Percentiles rank a stretch among this genome's conserved stretches.
Conservation (phyloP, 2,329 filamentous ascomycete genomes). For the Penicillium psychrosexuale region DNA sequence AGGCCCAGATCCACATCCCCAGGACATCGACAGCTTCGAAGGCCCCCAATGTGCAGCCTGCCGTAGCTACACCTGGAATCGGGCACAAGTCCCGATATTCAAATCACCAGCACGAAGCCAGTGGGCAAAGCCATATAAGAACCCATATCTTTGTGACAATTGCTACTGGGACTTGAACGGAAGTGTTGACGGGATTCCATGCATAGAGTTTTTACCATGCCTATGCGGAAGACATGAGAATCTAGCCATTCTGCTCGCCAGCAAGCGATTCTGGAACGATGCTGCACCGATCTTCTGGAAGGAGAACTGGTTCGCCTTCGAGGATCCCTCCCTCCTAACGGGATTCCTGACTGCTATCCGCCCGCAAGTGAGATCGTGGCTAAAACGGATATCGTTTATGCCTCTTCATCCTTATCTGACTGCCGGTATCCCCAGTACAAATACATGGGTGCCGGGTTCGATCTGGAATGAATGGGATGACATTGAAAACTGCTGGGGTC, state of each 20-base stretch:
- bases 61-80: neutral
- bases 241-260: constrained; percentile 6
- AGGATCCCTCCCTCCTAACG: constrained; percentile 6
- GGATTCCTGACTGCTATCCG: constrained; percentile 10
- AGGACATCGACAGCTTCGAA: neutral
- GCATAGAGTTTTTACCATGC: constrained; percentile 7
- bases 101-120: constrained; percentile 14
- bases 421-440: neutral
- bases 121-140: constrained; percentile 8
- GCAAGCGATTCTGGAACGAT: constrained; percentile 7
- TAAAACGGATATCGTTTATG: constrained; percentile 12
- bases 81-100: neutral
- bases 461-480: constrained; percentile 6
- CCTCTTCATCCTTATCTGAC: neutral
- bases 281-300: constrained; percentile 14
- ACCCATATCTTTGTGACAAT: constrained; percentile 14
- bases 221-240: constrained; percentile 9
- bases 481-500: constrained; percentile 3
- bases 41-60: constrained; percentile 2
- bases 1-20: neutral
- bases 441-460: neutral
- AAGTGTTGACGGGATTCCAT: neutral
- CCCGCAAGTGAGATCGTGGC: constrained; percentile 20
- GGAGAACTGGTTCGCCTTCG: constrained; percentile 17
- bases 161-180: constrained; percentile 12